Base-by-base conservation (phyloP, 495 filamentous ascomycete genomes). In the Xylaria curta region DNA sequence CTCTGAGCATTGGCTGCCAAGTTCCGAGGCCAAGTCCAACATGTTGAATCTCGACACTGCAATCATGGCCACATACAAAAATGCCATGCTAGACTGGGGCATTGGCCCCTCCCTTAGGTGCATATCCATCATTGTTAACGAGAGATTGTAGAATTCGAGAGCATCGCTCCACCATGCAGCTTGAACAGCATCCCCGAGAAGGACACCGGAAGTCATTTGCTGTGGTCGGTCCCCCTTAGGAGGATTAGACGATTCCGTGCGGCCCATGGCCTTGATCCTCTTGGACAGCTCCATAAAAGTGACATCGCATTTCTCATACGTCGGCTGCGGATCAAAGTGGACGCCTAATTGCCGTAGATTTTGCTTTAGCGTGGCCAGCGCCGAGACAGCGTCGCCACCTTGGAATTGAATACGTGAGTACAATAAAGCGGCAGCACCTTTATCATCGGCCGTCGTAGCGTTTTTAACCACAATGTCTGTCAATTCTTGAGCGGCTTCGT, bases 121-220 rank as follows among this genome's bases (percentile, higher is more conserved):
- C 26, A 90, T 86, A 56, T 91, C 86, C 74, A 95, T 82, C 83
- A 94, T 90, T 63, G 90, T 85, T 13, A 95, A 86, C 5, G 90
- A 83, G 70, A 93, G 88, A 66, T 92, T 89, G 77, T 94, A 97
- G 79, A 94, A 97, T 31, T 89, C 86, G 28, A 93, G 75, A 21
- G 84, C 81, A 77, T 96, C 89, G 74, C 88, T 90, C 94, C 94
- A 97, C 81, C 92, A 97, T 0, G 91, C 91, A n/a, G 93, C 89
- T 63, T 89, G 89, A 69, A 92, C 87, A 12, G 93, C 89, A 78
- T 97, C 94, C 0, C 89, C 85, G 70, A 97, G 85, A 33, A 97
- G 89, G 0, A 91, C 87, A 19, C 92, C 94, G 13, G 93, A 85
- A 0, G 90, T 91, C 26, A 90, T 81, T 51, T 93, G 76, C 33